Evolutionary conservation across 2,329 filamentous ascomycete genomes (phyloP), one percentile per base, ranked within the genome.

Genomic region (Magnaporthales sp.): DNA sequence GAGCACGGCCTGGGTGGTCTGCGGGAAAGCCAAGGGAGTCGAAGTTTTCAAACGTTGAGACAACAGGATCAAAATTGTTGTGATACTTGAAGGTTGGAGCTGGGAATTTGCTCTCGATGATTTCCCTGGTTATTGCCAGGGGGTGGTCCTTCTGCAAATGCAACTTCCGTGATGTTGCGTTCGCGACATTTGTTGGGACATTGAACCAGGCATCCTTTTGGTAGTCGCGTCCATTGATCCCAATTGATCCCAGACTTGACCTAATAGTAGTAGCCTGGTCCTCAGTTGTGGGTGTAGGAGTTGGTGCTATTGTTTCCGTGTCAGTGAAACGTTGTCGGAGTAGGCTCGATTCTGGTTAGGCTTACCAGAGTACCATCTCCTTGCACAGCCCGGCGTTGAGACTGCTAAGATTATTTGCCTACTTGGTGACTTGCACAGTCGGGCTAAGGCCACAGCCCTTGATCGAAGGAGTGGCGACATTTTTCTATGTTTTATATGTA

Each of bases 141-240:
- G 95, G 95, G 74, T 99, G 95, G 77, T 97, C 89, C 68, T 89
- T 86, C 74, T 95, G 88, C n/a, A 96, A 84, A 77, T 99, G 95
- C n/a, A 99, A 83, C 66, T 86, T 88, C 69, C 92, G 90, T 62
- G 88, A 84, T 63, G 96, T 85, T 67, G 91, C 87, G 26, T 87
- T 81, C 63, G 93, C 80, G 69, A 99, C 93, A 66, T 89, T 90
- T 29, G 84, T 73, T 3, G 94, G 89, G 15, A 91, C 84, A 77
- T 99, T 99, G 77, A 90, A 95, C 91, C 92, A 97, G 65, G 84
- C 77, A 75, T 98, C 93, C 22, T 85, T 89, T 22, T 79, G 74
- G 76, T 93, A 93, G 10, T 77, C 79, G 69, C 82, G 83, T 70
- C 85, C 89, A 71, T 89, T 85, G 69, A 95, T 84, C 11, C 79